Base-by-base conservation (phyloP, 305 asterid species). In the Fraxinus baroniana region DNA sequence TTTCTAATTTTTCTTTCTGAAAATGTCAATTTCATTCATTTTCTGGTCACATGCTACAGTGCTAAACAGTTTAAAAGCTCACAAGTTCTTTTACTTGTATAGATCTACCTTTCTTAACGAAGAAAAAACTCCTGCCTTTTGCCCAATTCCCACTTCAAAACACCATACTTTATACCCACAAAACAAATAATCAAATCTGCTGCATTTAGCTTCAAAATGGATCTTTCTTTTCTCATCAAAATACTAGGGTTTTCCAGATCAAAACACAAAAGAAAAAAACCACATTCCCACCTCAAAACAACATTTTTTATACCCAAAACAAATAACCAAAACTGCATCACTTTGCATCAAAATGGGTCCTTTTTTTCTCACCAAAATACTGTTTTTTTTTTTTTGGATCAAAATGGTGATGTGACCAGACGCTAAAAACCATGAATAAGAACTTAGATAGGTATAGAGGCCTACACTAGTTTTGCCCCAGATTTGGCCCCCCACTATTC, bases 401-500 rank as follows among this genome's bases (percentile, higher is more conserved):
- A 28, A 30, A 70, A 17, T 80, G 20, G 15, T 91, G 95, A 91
- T 91, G 95, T 90, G 93, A 91, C 95, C 70, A 83, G 83, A 85
- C 93, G 71, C 86, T 17, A 83, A 46, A 85, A 82, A 74, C 83
- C 80, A 86, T 20, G 75, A 70, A 70, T 13, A 76, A 79, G 83
- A 82, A 79, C 83, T 85, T 78, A 85, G 73, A 77, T 77, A 64
- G 33, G 72, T 22, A 13, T 30, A 89, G 88, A 32, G 35, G 86
- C 87, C 87, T 84, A 83, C 86, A 78, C 74, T 13, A 46, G 41
- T 79, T 79, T 68, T 81, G 83, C 86, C 90, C 87, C 84, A 83
- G 82, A 78, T 57, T 49, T 78, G 83, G 89, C 78, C 79, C 79
- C 83, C 84, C 83, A 82, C 66, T 76, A 73, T 88, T 83, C 92